phyloP scores from a whole-genome alignment of 2,329 filamentous ascomycete species.

The Cryphonectria carpinicola region DNA sequence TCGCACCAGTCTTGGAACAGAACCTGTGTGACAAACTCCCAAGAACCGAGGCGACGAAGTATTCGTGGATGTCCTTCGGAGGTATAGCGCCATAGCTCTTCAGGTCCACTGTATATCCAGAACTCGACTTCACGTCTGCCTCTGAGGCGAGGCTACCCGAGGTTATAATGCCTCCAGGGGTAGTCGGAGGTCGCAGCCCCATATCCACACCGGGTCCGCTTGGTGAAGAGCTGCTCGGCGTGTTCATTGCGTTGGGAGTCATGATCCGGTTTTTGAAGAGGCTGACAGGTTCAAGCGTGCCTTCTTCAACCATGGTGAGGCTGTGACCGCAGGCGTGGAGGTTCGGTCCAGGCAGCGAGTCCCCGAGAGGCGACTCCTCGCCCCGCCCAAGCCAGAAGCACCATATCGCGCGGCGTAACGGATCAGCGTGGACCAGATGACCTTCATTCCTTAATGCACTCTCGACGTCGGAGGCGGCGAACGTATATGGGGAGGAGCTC shows the following conservation, averaged over 20 bases:
- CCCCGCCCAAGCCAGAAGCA: constrained; percentile 54
- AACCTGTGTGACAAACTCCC: constrained; percentile 55
- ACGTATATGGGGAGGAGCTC: constrained; percentile 48
- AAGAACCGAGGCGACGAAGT: constrained; percentile 57
- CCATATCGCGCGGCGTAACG: constrained; percentile 56
- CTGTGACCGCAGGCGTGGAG: constrained; percentile 50
- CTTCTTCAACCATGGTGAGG: constrained; percentile 53
- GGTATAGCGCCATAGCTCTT: constrained; percentile 42
- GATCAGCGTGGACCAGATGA: constrained; percentile 57
- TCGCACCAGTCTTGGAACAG: constrained; percentile 51
- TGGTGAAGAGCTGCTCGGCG: constrained; percentile 52
- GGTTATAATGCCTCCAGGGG: constrained; percentile 27
- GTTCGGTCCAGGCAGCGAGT: constrained; percentile 41
- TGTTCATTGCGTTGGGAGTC: constrained; percentile 46
- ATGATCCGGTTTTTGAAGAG: constrained; percentile 50
- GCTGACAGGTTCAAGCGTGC: constrained; percentile 52
- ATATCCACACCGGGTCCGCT: constrained; percentile 46
- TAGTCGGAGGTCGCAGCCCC: constrained; percentile 37
- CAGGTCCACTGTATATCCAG: constrained; percentile 35
- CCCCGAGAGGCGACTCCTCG: constrained; percentile 39
- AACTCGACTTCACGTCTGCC: constrained; percentile 37
- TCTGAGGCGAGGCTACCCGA: constrained; percentile 28
- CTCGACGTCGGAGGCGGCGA: constrained; percentile 56
- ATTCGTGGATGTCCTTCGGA: constrained; percentile 54
- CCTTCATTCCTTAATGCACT: constrained; percentile 55